Base-by-base conservation (phyloP, 768 basidiomycete species). In the Naganishia kalamii region DNA sequence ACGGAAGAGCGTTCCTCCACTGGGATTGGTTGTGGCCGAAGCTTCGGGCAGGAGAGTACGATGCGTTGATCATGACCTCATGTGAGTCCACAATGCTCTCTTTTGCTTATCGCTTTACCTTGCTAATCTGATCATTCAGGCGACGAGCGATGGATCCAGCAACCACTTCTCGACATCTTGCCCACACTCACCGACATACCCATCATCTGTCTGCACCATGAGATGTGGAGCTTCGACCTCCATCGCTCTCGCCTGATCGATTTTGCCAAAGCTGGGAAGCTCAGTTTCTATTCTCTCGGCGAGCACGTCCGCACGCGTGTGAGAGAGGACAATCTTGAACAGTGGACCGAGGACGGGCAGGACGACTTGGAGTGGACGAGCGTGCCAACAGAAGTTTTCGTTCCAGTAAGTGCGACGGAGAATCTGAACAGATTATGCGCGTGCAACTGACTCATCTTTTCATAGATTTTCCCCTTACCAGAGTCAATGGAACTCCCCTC, bases 1-100 rank as follows among this genome's bases (percentile, higher is more conserved):
- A 37, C 2, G 54, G 35, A 23, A 25, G 27, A 27, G 54, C 35
- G 4, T 23, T 57, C 5, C 37, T 37, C 10, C 2, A 15, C 12
- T 25, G 23, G 27, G 37, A 23, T 2, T 3, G 40, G 1, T 12
- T 57, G 35, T 23, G 23, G 30, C n/a, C 54, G 40, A 57, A 37
- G 37, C 35, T 57, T 10, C 35, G 40, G 35, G 37, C 21, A 10
- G 54, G 54, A 40, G 54, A 57, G 27, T 57, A 57, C 54, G 54
- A 57, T 37, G 54, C 54, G n/a, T 57, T 57, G 54, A 27, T 57
- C 19, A 57, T 57, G 54, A 57, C 54, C 25, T 57, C 54, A 23
- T 57, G 54, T 57, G 25, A n/a, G 54, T 57, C 21, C n/a, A n/a
- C n/a, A n/a, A n/a, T 44, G 8, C 25, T n/a, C n/a, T n/a, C 35